Evolutionary conservation across 768 basidiomycete genomes (phyloP), one percentile per base, ranked within the genome.

Genomic region (Bullera alba): DNA sequence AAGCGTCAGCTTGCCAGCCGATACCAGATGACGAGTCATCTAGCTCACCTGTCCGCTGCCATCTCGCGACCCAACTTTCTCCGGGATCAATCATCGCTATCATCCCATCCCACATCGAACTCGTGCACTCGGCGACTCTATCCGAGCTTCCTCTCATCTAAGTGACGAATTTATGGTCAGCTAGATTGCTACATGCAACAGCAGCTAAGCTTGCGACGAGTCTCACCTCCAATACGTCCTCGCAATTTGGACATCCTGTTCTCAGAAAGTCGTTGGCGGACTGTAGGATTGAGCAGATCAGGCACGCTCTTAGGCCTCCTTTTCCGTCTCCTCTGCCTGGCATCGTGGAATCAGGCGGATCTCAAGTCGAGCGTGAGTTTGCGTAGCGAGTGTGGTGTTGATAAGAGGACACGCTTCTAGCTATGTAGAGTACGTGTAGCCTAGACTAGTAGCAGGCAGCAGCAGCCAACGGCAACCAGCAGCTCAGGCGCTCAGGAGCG

Each of bases 181-280:
- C 42, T 44, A 14, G 6, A 23, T 29, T 22, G 10, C 23, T 23
- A 21, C 7, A 43, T 1, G 32, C n/a, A 32, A 37, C 8, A 30
- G 19, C 42, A 6, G 27, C 42, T 5, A 6, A 43, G 42, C 27
- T 28, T 10, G 23, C 5, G 27, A 5, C 8, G 7, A 44, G n/a
- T 70, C 80, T 48, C 53, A 92, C 93, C 78, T 91, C 85, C 71
- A 97, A 80, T 58, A 92, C 78, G 68, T 93, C 88, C 61, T 97
- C 93, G 67, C 95, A 99, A 71, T 99, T 99, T 37, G 93, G 93
- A 70, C 95, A 99, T 4, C 95, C 95, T 19, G 77, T 75, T 61
- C 80, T 83, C 36, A 84, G 77, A 70, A 96, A 99, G 59, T 96
- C 93, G 34, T 77, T 75, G 0, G 88, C 82, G 0, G 83, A 77